Evolutionary conservation across 495 filamentous ascomycete species (phyloP).

Genomic region (Cudoniella acicularis): DNA sequence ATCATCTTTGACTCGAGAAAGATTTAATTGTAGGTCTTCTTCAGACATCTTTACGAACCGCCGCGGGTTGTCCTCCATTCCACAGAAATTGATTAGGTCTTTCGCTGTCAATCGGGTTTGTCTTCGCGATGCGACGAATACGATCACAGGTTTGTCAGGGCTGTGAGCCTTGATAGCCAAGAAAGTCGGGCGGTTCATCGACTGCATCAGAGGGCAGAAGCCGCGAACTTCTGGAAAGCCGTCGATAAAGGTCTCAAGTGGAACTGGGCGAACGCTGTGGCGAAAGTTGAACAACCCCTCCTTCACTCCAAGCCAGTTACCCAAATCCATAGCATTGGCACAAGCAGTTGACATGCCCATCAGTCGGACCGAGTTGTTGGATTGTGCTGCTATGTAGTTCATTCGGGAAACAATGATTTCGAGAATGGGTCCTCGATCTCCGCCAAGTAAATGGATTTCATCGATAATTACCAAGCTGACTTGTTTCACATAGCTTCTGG

Average conservation of each 20-base stretch:
- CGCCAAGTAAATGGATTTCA: conserved; percentile 94
- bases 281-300: conserved; percentile 97
- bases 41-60: conserved; percentile 92
- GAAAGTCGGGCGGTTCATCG: conserved; percentile 97
- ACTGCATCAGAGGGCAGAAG: conserved; percentile 97
- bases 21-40: conserved; percentile 82
- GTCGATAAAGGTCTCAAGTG: conserved; percentile 93
- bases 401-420: conserved; percentile 99
- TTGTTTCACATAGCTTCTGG: conserved; percentile 89
- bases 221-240: conserved; percentile 93
- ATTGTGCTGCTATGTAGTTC: conserved; percentile 97
- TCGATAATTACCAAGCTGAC: conserved; percentile 98
- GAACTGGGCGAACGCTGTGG: conserved; percentile 95
- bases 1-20: conserved; percentile 85
- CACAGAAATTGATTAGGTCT: conserved; percentile 94
- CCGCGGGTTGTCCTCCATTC: conserved; percentile 96
- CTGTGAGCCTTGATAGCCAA: conserved; percentile 94
- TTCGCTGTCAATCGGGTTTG: conserved; percentile 94
- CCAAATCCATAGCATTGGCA: conserved; percentile 91
- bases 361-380: conserved; percentile 79
- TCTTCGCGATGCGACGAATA: conserved; percentile 93
- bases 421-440: conserved; percentile 92
- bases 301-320: conserved; percentile 96
- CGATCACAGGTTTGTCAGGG: conserved; percentile 94
- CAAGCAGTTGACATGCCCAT: conserved; percentile 98